phyloP scores from a whole-genome alignment of 2,329 filamentous ascomycete genomes.

The Trichoderma sp. region DNA sequence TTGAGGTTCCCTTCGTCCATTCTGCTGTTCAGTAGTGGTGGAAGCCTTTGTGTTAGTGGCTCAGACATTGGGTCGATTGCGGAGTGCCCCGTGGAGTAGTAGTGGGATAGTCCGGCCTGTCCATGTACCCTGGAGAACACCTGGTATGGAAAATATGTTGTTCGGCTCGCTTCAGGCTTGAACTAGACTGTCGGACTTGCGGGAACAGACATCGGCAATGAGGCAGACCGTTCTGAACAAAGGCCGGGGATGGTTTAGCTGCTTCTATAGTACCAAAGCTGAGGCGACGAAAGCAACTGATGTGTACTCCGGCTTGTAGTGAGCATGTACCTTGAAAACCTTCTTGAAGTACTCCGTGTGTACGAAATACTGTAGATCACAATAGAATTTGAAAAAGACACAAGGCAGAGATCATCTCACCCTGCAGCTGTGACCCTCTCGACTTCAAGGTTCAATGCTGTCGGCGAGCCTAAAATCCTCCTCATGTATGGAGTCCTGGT shows the following conservation, averaged over 20 bases:
- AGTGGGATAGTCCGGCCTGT: not conserved
- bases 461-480: slow-evolving; percentile 1
- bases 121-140: not conserved
- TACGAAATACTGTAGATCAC: no score
- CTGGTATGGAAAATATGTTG: not conserved
- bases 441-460: not conserved
- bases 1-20: slow-evolving; percentile 17
- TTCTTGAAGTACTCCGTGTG: not conserved
- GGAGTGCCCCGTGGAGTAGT: not conserved
- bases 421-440: not conserved
- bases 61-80: not conserved
- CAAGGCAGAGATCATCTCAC: not conserved
- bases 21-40: not conserved
- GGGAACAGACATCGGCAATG: slow-evolving; percentile 3
- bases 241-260: not conserved
- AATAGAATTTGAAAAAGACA: not conserved
- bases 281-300: not conserved
- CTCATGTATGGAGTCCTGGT: not conserved
- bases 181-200: not conserved
- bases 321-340: not conserved
- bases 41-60: not conserved
- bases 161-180: not conserved
- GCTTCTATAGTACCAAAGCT: no score
- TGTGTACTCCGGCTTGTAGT: not conserved
- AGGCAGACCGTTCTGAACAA: not conserved